phyloP scores from a whole-genome alignment of 768 basidiomycete genomes.

The Tulasnella calospora region DNA sequence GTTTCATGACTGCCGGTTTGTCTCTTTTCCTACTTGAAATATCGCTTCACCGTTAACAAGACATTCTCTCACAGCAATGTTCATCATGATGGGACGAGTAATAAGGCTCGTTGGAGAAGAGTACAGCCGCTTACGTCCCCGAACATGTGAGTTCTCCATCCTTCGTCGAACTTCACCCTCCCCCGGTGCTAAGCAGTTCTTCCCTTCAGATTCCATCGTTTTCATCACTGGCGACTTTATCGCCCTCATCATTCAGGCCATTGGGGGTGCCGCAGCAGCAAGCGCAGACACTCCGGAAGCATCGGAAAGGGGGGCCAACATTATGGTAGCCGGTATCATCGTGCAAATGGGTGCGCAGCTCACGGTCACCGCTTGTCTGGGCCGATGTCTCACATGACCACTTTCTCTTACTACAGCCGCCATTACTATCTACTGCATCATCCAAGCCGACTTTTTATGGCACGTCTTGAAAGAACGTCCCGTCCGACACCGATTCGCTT shows the following conservation, averaged over 20 bases:
- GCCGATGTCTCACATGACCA: no score
- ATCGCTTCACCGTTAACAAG: not conserved
- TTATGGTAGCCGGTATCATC: constrained; percentile 50
- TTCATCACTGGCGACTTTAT: constrained; percentile 46
- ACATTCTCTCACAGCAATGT: constrained; percentile 47
- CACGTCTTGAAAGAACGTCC: not conserved
- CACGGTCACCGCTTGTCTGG: not conserved
- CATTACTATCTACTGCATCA: constrained; percentile 23
- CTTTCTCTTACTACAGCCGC: not conserved
- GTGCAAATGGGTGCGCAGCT: constrained; percentile 10
- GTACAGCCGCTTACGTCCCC: constrained; percentile 47
- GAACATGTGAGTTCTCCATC: constrained; percentile 39
- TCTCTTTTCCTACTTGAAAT: not conserved
- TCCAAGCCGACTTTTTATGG: constrained; percentile 10
- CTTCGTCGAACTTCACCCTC: not conserved
- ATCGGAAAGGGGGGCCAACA: constrained; percentile 43
- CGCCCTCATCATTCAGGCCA: constrained; percentile 57
- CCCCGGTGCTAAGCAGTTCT: not conserved
- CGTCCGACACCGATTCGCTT: constrained; percentile 38
- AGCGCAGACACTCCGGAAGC: constrained; percentile 34
- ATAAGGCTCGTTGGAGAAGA: constrained; percentile 43
- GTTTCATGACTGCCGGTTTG: constrained; percentile 42
- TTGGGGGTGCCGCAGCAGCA: constrained; percentile 56
- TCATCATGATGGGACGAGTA: constrained; percentile 51
- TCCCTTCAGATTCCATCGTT: constrained; percentile 31